Percentiles rank a stretch among this genome's conserved stretches.
phyloP scores from a whole-genome alignment of 352 stramenopile genomes.

The Albugo candida region DNA sequence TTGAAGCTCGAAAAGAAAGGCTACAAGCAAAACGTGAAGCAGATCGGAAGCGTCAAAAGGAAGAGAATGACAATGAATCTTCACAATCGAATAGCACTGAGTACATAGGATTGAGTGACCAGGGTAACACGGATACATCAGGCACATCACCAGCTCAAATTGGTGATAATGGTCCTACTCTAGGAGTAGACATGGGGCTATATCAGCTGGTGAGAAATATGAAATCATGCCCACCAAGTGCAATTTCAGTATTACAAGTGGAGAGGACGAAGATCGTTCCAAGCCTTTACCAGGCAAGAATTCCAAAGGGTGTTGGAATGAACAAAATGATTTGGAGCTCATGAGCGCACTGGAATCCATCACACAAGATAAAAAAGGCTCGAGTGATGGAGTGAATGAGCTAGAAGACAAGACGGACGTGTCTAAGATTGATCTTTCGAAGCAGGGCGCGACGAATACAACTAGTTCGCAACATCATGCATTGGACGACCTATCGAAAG shows the following conservation, averaged over 20 bases:
- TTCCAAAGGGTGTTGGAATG: conserved; percentile 62
- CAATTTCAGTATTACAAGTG: conserved; percentile 55
- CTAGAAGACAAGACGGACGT: not conserved
- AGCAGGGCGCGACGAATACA: not conserved
- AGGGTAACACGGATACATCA: not conserved
- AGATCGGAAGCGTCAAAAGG: conserved; percentile 34
- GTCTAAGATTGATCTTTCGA: conserved; percentile 1
- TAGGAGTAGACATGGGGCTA: not conserved
- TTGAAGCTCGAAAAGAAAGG: conserved; percentile 54
- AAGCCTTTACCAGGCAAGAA: conserved; percentile 12
- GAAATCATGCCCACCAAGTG: conserved; percentile 14
- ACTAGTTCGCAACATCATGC: conserved; percentile 12
- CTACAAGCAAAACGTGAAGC: conserved; percentile 55
- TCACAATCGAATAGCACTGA: conserved; percentile 5
- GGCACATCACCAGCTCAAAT: not conserved
- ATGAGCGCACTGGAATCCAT: conserved; percentile 75
- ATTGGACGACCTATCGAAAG: conserved; percentile 25
- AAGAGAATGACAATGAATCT: conserved; percentile 29
- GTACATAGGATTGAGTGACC: not conserved
- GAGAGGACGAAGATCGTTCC: conserved; percentile 29
- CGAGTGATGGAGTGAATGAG: not conserved
- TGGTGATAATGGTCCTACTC: not conserved
- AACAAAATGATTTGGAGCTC: conserved; percentile 69
- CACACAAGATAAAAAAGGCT: conserved; percentile 12
- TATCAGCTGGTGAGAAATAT: conserved; percentile 6